Evolutionary conservation across 2,329 filamentous ascomycete genomes (phyloP).

Genomic region (Talaromyces sp.): DNA sequence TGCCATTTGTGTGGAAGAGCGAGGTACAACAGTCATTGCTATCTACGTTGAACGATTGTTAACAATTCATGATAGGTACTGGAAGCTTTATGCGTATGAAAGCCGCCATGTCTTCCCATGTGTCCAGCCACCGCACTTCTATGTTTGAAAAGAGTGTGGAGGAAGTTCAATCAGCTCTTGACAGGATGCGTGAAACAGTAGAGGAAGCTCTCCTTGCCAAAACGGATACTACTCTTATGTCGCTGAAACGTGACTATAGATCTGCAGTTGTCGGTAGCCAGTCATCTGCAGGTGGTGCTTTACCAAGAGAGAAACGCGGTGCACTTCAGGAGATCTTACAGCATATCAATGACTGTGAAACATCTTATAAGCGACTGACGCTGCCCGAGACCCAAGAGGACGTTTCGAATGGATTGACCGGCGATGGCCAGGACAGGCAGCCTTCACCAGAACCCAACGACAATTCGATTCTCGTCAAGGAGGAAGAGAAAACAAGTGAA

Average conservation of each 20-base stretch:
- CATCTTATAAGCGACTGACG: conserved; percentile 4
- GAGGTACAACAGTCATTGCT: conserved; percentile 27
- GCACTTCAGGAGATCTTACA: not conserved
- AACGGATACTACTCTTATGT: not conserved
- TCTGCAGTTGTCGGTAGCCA: conserved; percentile 5
- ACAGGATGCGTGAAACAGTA: not conserved
- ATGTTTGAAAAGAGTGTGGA: conserved; percentile 13
- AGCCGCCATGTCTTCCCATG: conserved; percentile 4
- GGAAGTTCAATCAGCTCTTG: conserved; percentile 3
- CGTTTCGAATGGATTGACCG: not conserved
- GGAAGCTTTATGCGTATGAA: conserved; percentile 15
- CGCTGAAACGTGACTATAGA: conserved; percentile 11
- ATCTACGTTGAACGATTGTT: not conserved
- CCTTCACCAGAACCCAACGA: not conserved
- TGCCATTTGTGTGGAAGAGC: conserved; percentile 42
- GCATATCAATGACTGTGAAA: not conserved
- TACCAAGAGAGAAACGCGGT: conserved; percentile 3
- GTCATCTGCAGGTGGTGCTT: not conserved
- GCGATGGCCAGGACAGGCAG: not conserved
- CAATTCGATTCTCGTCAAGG: not conserved
- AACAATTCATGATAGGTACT: not conserved
- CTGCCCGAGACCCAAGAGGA: not conserved
- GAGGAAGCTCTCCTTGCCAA: not conserved
- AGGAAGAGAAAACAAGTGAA: not conserved
- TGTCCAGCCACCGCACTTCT: not conserved